These are phyloP conservation scores for Aureobasidium sp. DNA, from an alignment of 2,329 filamentous ascomycete species.

Conservation along the genomic window DNA sequence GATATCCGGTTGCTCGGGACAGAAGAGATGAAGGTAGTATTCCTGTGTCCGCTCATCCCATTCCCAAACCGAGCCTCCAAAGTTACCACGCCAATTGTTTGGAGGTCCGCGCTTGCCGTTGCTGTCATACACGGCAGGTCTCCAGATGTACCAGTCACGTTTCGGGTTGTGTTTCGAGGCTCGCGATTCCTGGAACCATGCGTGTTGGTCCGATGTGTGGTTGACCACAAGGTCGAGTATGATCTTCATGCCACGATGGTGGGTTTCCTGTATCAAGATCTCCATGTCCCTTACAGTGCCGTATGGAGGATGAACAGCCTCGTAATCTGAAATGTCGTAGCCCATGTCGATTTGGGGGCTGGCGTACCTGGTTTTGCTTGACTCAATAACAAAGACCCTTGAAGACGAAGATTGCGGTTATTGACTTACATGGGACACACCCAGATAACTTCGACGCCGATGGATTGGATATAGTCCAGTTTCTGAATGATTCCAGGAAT, in stretches of 20 bases:
- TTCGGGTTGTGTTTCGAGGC: conserved; percentile 42
- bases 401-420: neutral
- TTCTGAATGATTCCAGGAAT: conserved; percentile 55
- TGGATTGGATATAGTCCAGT: conserved; percentile 50
- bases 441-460: conserved; percentile 59
- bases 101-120: conserved; percentile 57
- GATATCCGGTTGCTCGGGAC: conserved; percentile 67
- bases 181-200: conserved; percentile 50
- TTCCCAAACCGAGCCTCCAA: conserved; percentile 53
- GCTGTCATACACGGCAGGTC: conserved; percentile 31
- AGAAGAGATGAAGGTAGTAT: conserved; percentile 71
- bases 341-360: conserved; percentile 59
- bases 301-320: conserved; percentile 55
- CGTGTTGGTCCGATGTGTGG: conserved; percentile 58
- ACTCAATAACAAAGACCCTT: neutral
- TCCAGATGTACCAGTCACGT: conserved; percentile 50
- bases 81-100: conserved; percentile 63
- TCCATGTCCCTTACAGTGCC: conserved; percentile 60
- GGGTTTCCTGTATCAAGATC: conserved; percentile 49
- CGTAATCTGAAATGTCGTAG: conserved; percentile 61
- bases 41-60: conserved; percentile 64
- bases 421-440: conserved; percentile 20
- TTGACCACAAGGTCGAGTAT: conserved; percentile 72
- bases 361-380: conserved; percentile 28
- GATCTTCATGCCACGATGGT: conserved; percentile 57